Base-by-base conservation (phyloP, 148 eudicot species). In the Rhododendron kiyosumense region DNA sequence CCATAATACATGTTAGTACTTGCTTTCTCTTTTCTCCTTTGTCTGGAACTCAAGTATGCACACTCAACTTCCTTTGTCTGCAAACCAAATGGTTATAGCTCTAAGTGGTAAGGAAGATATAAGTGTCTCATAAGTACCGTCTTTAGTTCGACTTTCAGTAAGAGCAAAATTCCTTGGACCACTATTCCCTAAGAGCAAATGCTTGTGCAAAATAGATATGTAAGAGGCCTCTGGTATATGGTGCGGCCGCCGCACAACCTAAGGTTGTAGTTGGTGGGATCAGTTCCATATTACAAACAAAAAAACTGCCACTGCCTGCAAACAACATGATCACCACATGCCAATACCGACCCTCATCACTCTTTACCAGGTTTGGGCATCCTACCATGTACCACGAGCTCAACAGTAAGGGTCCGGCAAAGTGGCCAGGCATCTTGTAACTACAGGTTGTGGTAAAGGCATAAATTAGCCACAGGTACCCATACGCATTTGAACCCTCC, bases 1-100 rank as follows among this genome's bases (percentile, higher is more conserved):
- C 92, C 96, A 86, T 97, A 97, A 65, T 96, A 96, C 94, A 92
- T 90, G 87, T 90, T 97, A 63, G 98, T 65, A 32, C 73, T 65
- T n/a, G 3, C 32, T 73, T 20, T 73, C 15, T 71, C 32, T 41
- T 4, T 41, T 41, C 45, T 41, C 45, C 45, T 41, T 41, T 41
- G 45, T 41, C 45, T 41, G 45, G 45, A 41, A 41, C 45, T 6
- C 45, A 41, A 41, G 45, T 41, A 41, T 41, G 8, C 45, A 41
- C 0, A 41, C 45, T 41, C 45, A 41, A 41, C 45, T 41, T 41
- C 77, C 38, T 32, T 36, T 11, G 15, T 30, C 77, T 13, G 8
- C 41, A 73, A 73, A 73, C 77, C 34, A 73, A 2, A 51, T 4
- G 54, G 54, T 13, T 51, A 13, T 41, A 41, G 54, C 15, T 51